These are phyloP conservation scores for Phtheirospermum japonicum DNA, from an alignment of 257 asterid species.

Conservation along the genomic window DNA sequence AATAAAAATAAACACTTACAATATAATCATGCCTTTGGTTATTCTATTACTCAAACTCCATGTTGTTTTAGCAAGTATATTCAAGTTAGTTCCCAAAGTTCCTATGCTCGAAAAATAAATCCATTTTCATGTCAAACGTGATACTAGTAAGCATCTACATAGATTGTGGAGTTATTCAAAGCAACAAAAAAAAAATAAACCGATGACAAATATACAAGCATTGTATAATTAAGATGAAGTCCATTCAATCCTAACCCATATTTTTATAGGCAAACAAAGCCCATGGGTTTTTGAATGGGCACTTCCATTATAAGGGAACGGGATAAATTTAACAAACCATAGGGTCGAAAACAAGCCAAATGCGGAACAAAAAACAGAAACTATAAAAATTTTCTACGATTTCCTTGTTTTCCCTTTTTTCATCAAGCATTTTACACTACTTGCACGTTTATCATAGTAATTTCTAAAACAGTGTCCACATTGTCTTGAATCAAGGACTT, in stretches of 20 bases:
- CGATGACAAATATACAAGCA: background rate
- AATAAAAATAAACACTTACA: too few species aligned
- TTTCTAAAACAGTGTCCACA: too few species aligned
- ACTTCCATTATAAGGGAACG: too few species aligned
- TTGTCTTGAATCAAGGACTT: too few species aligned
- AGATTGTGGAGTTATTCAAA: background rate
- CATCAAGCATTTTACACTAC: too few species aligned
- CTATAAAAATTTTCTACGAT: background rate
- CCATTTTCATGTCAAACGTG: too few species aligned
- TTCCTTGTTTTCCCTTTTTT: background rate
- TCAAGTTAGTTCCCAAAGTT: background rate
- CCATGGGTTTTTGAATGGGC: too few species aligned
- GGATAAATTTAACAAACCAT: too few species aligned
- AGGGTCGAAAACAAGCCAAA: background rate
- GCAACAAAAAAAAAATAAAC: background rate
- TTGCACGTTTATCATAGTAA: too few species aligned
- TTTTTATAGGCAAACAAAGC: background rate
- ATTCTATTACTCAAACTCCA: background rate
- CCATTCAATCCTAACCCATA: background rate
- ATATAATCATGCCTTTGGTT: too few species aligned
- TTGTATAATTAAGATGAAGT: slow-evolving; percentile 2
- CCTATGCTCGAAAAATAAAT: too few species aligned
- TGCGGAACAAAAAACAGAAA: slow-evolving; percentile 12
- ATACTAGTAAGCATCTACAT: background rate
- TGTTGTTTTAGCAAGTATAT: background rate